phyloP scores from a whole-genome alignment of 148 eudicot species.

The Rhododendron molle region DNA sequence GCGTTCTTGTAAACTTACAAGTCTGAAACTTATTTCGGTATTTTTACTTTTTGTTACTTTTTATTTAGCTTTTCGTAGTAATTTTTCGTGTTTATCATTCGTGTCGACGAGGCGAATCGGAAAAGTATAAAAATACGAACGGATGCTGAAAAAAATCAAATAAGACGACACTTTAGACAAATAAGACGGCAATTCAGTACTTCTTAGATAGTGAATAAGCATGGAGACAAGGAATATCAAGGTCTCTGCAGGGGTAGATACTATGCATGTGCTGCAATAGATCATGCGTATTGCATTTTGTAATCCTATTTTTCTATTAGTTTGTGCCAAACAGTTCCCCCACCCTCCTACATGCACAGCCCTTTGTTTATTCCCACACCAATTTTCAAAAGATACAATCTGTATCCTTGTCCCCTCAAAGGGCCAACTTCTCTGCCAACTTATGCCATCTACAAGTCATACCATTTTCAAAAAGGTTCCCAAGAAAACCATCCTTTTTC shows the following conservation, averaged over 20 bases:
- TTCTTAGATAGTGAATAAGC: background rate
- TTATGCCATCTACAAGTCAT: background rate
- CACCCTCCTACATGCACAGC: background rate
- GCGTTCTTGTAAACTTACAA: no score
- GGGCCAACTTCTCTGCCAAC: slow-evolving; percentile 11
- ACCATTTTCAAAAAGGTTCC: background rate
- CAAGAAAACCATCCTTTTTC: background rate
- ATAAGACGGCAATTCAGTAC: background rate
- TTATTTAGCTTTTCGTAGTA: no score
- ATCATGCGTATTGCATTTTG: background rate
- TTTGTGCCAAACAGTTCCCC: background rate
- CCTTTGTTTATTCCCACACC: slow-evolving; percentile 8
- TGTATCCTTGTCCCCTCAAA: slow-evolving; percentile 17
- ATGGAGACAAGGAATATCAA: slow-evolving; percentile 9
- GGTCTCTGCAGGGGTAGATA: background rate
- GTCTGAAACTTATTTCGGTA: no score
- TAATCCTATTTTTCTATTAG: background rate
- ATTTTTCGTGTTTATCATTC: no score
- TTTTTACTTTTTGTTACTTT: no score
- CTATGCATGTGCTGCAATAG: background rate
- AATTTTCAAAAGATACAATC: slow-evolving; percentile 9
- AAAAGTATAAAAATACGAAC: no score
- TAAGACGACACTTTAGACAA: no score
- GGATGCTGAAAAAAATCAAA: no score
- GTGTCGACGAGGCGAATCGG: no score